Conservation (phyloP, 495 filamentous ascomycete species). For the Niebla homalea region DNA sequence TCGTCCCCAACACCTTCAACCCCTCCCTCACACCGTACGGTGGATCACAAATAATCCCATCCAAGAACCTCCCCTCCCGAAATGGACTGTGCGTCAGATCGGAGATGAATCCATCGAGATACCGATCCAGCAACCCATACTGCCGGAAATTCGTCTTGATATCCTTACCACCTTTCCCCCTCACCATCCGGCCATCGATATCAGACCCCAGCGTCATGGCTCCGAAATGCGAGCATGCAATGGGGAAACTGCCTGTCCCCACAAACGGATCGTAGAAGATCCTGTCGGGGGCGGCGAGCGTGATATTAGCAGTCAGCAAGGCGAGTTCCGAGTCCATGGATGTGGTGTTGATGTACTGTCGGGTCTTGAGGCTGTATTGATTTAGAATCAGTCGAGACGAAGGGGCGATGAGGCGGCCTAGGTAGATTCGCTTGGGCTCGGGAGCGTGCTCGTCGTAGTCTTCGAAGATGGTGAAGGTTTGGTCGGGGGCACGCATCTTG, state of each 20-base stretch:
- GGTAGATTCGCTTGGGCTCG: conserved; percentile 48
- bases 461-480: conserved; percentile 68
- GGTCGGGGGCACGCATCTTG: conserved; percentile 52
- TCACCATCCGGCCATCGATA: conserved; percentile 79
- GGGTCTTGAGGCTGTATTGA: conserved; percentile 82
- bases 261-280: conserved; percentile 89
- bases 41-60: conserved; percentile 93
- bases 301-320: conserved; percentile 84
- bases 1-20: conserved; percentile 67
- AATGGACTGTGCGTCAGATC: conserved; percentile 86
- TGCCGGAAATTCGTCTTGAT: conserved; percentile 70
- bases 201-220: conserved; percentile 70
- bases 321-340: conserved; percentile 93
- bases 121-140: conserved; percentile 51
- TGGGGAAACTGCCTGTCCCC: conserved; percentile 80
- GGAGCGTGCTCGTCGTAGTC: conserved; percentile 48
- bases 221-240: conserved; percentile 82
- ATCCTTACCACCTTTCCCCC: conserved; percentile 49
- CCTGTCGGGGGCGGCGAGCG: conserved; percentile 66
- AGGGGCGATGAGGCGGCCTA: conserved; percentile 54
- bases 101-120: conserved; percentile 66
- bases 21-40: conserved; percentile 97
- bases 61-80: conserved; percentile 45
- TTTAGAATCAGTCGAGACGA: conserved; percentile 48
- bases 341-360: conserved; percentile 85